Evolutionary conservation across 371 early-diverging fungal species (phyloP).

Genomic region (Mucor racemosus): DNA sequence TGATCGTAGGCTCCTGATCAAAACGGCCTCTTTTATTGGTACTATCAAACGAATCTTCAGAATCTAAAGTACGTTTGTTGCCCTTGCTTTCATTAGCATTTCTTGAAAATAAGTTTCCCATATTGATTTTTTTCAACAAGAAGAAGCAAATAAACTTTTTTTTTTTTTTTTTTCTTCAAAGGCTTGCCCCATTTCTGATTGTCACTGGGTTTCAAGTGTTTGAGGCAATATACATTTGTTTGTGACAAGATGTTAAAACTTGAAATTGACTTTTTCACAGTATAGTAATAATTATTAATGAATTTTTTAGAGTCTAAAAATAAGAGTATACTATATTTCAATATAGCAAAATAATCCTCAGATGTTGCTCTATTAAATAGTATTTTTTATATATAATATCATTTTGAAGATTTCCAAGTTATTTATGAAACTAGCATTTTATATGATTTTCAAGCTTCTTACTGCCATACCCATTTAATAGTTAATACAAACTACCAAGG

Average conservation of each 20-base stretch:
- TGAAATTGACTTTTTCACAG: not conserved
- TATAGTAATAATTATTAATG: not conserved
- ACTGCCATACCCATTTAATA: no score
- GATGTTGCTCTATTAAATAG: no score
- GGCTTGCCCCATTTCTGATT: not conserved
- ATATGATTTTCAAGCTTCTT: no score
- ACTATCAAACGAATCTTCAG: conserved; percentile 8
- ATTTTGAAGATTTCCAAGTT: no score
- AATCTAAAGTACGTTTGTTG: conserved; percentile 20
- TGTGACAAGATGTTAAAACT: not conserved
- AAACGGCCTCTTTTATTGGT: conserved; percentile 20
- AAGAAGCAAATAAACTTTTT: conserved; percentile 5
- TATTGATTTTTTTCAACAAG: not conserved
- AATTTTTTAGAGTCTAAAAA: not conserved
- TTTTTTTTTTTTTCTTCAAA: not conserved
- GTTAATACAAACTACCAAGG: no score
- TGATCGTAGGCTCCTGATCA: not conserved
- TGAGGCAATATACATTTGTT: not conserved
- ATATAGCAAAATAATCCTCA: no score
- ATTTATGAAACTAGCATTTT: no score
- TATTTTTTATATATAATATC: no score
- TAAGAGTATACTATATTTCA: no score
- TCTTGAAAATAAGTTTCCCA: conserved; percentile 37
- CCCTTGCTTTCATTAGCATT: conserved; percentile 11
- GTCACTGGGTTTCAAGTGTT: not conserved